Evolutionary conservation across 306 rosid species (phyloP).

Genomic region (Citrullus mucosospermus): DNA sequence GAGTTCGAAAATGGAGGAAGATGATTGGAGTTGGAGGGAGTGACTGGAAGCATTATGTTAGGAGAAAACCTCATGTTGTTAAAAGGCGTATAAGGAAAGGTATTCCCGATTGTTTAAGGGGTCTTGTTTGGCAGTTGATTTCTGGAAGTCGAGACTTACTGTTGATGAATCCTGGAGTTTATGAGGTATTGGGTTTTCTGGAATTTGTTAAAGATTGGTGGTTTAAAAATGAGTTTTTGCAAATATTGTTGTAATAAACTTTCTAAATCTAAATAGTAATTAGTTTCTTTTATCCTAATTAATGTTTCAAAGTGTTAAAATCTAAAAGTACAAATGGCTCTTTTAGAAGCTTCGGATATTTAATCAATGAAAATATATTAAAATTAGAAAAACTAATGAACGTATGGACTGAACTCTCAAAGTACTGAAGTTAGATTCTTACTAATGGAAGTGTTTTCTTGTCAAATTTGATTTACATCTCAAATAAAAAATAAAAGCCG

Average conservation of each 20-base stretch:
- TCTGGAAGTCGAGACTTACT: conserved; percentile 95
- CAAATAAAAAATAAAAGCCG: neutral
- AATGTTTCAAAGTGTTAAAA: neutral
- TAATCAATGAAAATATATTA: neutral
- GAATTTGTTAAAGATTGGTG: neutral
- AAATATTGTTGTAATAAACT: neutral
- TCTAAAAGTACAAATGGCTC: neutral
- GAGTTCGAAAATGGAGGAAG: conserved; percentile 97
- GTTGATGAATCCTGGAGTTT: conserved; percentile 97
- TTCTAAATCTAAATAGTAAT: neutral
- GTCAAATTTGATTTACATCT: neutral
- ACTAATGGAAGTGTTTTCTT: neutral
- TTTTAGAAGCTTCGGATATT: neutral
- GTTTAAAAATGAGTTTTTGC: neutral
- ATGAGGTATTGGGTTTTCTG: conserved; percentile 51
- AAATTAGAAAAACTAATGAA: neutral
- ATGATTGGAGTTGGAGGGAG: conserved; percentile 99
- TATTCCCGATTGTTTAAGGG: conserved; percentile 97
- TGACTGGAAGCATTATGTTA: conserved; percentile 88
- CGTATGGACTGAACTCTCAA: neutral
- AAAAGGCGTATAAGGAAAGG: conserved; percentile 96
- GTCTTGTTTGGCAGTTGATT: conserved; percentile 97
- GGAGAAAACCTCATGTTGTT: conserved; percentile 85
- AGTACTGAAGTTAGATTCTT: neutral
- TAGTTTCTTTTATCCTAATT: neutral